Evolutionary conservation across 176 grass and related monocot species (phyloP).

Genomic region (Hsuehochloa calcarea): DNA sequence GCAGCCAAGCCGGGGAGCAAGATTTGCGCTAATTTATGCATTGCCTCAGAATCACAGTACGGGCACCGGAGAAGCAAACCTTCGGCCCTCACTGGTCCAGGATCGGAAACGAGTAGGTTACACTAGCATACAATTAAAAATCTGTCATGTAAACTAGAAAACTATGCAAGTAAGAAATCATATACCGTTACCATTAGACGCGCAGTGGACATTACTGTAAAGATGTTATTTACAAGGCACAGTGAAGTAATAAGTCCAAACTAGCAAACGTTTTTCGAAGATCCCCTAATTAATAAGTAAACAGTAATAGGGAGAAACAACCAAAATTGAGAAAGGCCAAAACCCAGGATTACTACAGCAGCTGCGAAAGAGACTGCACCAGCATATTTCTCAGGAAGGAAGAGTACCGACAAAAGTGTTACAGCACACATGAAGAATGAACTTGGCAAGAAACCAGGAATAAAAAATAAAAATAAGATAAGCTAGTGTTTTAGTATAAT

Average conservation of each 20-base stretch:
- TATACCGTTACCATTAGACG: too few relatives aligned
- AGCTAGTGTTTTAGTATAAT: not conserved
- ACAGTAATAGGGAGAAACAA: slow-evolving; percentile 72
- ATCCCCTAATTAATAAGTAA: slow-evolving; percentile 68
- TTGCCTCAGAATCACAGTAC: slow-evolving; percentile 62
- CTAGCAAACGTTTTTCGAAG: slow-evolving; percentile 71
- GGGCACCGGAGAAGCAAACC: slow-evolving; percentile 46
- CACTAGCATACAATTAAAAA: too few relatives aligned
- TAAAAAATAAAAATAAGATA: not conserved
- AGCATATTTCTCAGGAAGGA: slow-evolving; percentile 85
- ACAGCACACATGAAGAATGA: slow-evolving; percentile 96
- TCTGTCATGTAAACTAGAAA: too few relatives aligned
- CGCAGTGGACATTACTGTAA: not conserved
- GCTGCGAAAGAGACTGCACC: slow-evolving; percentile 69
- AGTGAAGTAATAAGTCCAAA: slow-evolving; percentile 62
- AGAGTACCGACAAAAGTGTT: slow-evolving; percentile 78
- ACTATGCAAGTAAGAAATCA: too few relatives aligned
- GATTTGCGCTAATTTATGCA: slow-evolving; percentile 68
- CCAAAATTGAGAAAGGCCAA: slow-evolving; percentile 94
- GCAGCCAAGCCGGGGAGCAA: slow-evolving; percentile 71
- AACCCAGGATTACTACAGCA: slow-evolving; percentile 78
- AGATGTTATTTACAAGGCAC: slow-evolving; percentile 59
- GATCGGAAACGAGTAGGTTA: slow-evolving; percentile 50
- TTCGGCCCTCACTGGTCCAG: slow-evolving; percentile 42
- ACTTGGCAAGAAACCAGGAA: slow-evolving; percentile 90